These are phyloP conservation scores for Kernera saxatilis DNA, from an alignment of 345 rosid species.

Conservation along the genomic window DNA sequence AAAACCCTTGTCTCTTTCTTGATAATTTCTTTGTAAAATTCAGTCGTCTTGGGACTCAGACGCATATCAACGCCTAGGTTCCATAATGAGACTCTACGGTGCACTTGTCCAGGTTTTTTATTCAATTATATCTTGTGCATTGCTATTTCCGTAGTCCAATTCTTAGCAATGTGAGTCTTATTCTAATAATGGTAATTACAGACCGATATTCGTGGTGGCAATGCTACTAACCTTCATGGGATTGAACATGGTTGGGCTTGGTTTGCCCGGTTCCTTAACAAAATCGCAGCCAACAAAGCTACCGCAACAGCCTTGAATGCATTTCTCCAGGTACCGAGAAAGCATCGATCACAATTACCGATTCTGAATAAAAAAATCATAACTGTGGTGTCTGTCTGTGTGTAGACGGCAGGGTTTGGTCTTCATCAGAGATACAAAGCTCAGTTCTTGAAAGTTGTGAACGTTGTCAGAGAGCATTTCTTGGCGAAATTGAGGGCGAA, in stretches of 20 bases:
- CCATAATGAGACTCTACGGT: slow-evolving; percentile 77
- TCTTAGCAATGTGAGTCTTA: neutral
- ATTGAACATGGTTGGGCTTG: slow-evolving; percentile 75
- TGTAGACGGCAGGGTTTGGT: slow-evolving; percentile 76
- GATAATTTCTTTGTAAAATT: neutral
- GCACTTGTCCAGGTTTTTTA: slow-evolving; percentile 78
- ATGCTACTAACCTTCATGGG: slow-evolving; percentile 60
- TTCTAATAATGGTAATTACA: slow-evolving; percentile 30
- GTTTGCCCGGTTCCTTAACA: slow-evolving; percentile 66
- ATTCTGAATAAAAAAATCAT: neutral
- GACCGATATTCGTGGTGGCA: slow-evolving; percentile 52
- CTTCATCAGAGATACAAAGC: slow-evolving; percentile 54
- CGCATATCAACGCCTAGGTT: slow-evolving; percentile 55
- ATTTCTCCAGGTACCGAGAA: slow-evolving; percentile 35
- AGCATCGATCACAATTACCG: neutral
- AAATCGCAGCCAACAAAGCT: slow-evolving; percentile 49
- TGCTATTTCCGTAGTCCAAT: neutral
- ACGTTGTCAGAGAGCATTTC: slow-evolving; percentile 50
- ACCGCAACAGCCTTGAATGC: slow-evolving; percentile 73
- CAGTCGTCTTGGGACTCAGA: slow-evolving; percentile 70
- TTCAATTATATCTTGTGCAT: neutral
- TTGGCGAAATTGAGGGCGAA: slow-evolving; percentile 44
- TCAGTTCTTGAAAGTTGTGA: slow-evolving; percentile 64
- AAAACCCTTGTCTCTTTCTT: neutral
- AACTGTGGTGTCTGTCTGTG: neutral